Evolutionary conservation across 371 early-diverging fungal genomes (phyloP).

Genomic region (Apophysomyces trapeziformis): DNA sequence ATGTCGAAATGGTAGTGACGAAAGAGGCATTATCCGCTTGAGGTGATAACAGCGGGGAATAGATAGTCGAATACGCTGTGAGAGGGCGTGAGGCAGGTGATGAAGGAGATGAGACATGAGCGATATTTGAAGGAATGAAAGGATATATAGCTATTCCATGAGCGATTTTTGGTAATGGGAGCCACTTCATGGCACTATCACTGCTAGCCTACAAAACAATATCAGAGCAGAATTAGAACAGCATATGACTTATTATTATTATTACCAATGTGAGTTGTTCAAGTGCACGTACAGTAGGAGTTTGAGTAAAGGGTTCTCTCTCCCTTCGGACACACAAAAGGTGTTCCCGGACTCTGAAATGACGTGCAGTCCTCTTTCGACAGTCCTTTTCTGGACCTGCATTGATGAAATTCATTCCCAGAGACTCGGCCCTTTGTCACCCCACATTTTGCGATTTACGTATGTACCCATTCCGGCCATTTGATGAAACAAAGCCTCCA

Average conservation of each 20-base stretch:
- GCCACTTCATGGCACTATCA: constrained; percentile 48
- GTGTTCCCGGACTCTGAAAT: too few relatives aligned
- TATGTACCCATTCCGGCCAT: too few relatives aligned
- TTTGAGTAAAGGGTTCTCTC: neutral
- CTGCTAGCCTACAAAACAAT: neutral
- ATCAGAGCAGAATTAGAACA: neutral
- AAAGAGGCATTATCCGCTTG: constrained; percentile 39
- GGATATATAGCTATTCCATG: constrained; percentile 58
- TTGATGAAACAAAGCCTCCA: too few relatives aligned
- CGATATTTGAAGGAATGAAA: constrained; percentile 41
- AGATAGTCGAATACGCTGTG: constrained; percentile 34
- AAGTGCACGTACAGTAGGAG: constrained; percentile 7
- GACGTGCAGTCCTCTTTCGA: too few relatives aligned
- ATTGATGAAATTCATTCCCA: too few relatives aligned
- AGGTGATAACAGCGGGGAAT: constrained; percentile 34
- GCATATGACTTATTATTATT: neutral
- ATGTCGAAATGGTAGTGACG: constrained; percentile 26
- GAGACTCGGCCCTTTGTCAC: too few relatives aligned
- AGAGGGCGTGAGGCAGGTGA: constrained; percentile 32
- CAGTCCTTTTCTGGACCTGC: too few relatives aligned
- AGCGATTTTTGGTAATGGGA: constrained; percentile 56
- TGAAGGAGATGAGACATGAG: constrained; percentile 12
- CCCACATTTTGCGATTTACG: too few relatives aligned
- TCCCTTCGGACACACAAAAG: too few relatives aligned
- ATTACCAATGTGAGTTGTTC: neutral